A percentile compares a stretch with the other conserved stretches of the same genome.
These are phyloP conservation scores for Neofusicoccum kwambonambiense DNA, from an alignment of 2,329 filamentous ascomycete species.

Conservation along the genomic window DNA sequence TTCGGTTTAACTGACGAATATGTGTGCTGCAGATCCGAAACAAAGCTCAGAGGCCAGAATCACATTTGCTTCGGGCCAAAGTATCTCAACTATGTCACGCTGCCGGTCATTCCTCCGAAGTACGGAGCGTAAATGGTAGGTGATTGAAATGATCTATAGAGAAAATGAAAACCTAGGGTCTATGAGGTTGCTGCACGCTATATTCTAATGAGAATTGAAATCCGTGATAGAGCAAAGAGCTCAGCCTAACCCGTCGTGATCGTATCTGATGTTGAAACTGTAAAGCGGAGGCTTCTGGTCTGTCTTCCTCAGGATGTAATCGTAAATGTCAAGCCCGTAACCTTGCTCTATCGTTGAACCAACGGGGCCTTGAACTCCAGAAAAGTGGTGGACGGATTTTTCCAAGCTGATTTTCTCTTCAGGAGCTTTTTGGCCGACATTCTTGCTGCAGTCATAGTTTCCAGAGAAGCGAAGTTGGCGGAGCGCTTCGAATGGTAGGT, in stretches of 20 bases:
- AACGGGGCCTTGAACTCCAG: no score
- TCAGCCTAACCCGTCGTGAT: no score
- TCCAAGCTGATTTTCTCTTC: no score
- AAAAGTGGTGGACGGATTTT: no score
- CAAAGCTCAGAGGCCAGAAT: conserved; percentile 50
- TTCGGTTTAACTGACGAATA: background rate
- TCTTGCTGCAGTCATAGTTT: background rate
- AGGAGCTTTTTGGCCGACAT: no score
- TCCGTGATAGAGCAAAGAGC: background rate
- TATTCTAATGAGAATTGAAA: background rate
- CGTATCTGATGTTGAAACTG: background rate
- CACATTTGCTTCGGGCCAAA: conserved; percentile 53
- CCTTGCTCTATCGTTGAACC: background rate
- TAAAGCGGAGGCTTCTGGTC: background rate
- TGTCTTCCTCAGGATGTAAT: background rate
- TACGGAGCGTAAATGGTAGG: background rate
- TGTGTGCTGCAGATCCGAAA: conserved; percentile 32
- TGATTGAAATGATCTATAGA: background rate
- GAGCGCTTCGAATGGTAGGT: background rate
- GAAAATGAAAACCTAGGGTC: background rate
- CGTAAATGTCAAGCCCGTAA: background rate
- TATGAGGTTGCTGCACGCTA: no score
- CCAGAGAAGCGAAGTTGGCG: background rate
- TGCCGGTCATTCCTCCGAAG: conserved; percentile 53
- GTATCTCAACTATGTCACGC: conserved; percentile 51